These are phyloP conservation scores for Sonneratia alba DNA, from an alignment of 345 rosid genomes.

Conservation along the genomic window DNA sequence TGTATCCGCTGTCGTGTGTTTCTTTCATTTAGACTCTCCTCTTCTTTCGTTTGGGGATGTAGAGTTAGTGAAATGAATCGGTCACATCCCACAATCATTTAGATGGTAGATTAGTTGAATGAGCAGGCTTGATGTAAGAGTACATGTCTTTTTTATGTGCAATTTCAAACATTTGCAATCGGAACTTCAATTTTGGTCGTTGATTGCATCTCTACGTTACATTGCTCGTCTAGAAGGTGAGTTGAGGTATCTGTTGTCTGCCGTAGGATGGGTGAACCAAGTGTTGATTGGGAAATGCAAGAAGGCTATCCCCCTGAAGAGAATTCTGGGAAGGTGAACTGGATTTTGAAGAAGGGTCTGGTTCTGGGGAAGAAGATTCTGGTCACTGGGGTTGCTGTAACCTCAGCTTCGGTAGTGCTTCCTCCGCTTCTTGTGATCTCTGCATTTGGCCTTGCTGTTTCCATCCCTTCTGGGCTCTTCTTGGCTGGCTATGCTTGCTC, in stretches of 20 bases:
- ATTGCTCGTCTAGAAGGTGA: not conserved
- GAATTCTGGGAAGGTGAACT: slow-evolving; percentile 23
- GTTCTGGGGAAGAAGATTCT: slow-evolving; percentile 48
- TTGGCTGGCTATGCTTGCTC: slow-evolving; percentile 66
- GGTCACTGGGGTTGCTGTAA: slow-evolving; percentile 36
- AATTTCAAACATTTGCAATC: no score
- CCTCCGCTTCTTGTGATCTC: slow-evolving; percentile 58
- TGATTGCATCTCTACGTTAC: not conserved
- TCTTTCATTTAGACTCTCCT: not conserved
- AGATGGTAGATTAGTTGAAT: not conserved
- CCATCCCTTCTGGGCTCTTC: slow-evolving; percentile 52
- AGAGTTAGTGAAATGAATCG: not conserved
- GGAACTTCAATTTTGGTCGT: not conserved
- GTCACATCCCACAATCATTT: not conserved
- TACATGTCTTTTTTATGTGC: no score
- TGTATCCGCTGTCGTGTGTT: not conserved
- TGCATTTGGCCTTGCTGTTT: slow-evolving; percentile 40
- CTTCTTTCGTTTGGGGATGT: not conserved
- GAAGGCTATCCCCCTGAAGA: slow-evolving; percentile 15
- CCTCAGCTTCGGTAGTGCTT: slow-evolving; percentile 51
- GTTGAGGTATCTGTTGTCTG: not conserved
- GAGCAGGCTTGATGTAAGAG: not conserved
- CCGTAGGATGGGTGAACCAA: slow-evolving; percentile 31
- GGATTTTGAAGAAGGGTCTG: slow-evolving; percentile 42
- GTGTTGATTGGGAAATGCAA: slow-evolving; percentile 22